Conservation (phyloP, 352 stramenopile genomes). For the Lagenidium giganteum region DNA sequence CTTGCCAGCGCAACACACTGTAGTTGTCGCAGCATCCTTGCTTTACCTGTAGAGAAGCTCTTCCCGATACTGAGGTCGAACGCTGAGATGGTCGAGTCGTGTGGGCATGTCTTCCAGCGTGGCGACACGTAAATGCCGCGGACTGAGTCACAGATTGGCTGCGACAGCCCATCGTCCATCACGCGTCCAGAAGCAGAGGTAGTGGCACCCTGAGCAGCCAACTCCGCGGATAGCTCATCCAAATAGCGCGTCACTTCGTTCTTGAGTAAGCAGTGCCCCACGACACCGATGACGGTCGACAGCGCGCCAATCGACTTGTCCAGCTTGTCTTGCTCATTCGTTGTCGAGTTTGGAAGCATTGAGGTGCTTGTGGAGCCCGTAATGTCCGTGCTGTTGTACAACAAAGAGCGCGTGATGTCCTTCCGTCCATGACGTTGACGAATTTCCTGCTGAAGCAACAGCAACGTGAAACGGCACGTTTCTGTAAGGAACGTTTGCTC, state of each 20-base stretch:
- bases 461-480: conserved; percentile 60
- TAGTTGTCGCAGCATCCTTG: neutral
- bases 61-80: conserved; percentile 84
- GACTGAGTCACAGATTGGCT: conserved; percentile 82
- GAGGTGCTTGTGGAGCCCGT: no score
- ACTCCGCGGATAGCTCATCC: conserved; percentile 54
- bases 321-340: conserved; percentile 37
- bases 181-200: conserved; percentile 52
- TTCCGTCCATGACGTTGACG: conserved; percentile 67
- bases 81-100: conserved; percentile 68
- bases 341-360: no score
- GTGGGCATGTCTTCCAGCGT: conserved; percentile 78
- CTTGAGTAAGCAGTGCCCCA: conserved; percentile 79
- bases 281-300: conserved; percentile 50
- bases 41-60: conserved; percentile 67
- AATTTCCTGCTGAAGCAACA: conserved; percentile 81
- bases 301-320: conserved; percentile 37
- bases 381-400: conserved; percentile 35
- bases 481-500: conserved; percentile 51
- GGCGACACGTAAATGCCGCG: conserved; percentile 69
- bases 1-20: neutral
- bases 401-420: conserved; percentile 51
- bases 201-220: conserved; percentile 59
- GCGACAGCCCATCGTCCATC: conserved; percentile 68
- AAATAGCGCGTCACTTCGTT: conserved; percentile 67